Conservation (phyloP, 192 early-diverging fungal species). For the Obelidium mucronatum region DNA sequence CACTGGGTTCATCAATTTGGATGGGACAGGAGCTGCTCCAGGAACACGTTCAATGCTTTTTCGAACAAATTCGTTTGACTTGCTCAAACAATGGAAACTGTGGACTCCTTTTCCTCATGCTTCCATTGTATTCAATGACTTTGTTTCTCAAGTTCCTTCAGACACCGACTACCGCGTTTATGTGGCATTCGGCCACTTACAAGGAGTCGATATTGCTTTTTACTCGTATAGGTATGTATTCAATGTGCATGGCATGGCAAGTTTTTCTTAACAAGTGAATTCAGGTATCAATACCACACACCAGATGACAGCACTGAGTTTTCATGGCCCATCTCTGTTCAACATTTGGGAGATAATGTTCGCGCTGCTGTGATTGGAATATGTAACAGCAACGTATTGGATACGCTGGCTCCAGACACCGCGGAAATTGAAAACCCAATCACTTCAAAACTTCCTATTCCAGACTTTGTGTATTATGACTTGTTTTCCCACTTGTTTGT, state of each 20-base stretch:
- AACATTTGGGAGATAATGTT: conserved; percentile 58
- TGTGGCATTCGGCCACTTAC: conserved; percentile 32
- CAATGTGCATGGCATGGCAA: background rate
- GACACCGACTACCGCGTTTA: conserved; percentile 57
- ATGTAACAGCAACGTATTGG: conserved; percentile 20
- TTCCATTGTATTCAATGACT: conserved; percentile 50
- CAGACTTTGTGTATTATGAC: conserved; percentile 53
- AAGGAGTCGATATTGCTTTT: conserved; percentile 58
- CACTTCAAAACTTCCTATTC: conserved; percentile 2
- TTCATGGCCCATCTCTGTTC: conserved; percentile 38
- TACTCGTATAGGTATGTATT: conserved; percentile 36
- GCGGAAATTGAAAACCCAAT: background rate
- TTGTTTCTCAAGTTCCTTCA: conserved; percentile 41
- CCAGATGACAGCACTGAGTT: conserved; percentile 46
- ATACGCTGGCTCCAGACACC: background rate
- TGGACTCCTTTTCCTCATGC: conserved; percentile 52
- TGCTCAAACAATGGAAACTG: conserved; percentile 37
- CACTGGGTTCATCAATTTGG: conserved; percentile 59
- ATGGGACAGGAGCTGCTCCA: conserved; percentile 52
- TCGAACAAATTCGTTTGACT: conserved; percentile 45
- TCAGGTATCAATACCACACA: conserved; percentile 57
- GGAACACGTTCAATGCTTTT: conserved; percentile 44
- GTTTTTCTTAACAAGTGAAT: conserved; percentile 16
- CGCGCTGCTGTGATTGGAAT: conserved; percentile 32
- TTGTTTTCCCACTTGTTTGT: conserved; percentile 28